phyloP scores from a whole-genome alignment of 2,329 filamentous ascomycete genomes.

The Neurospora sp. region DNA sequence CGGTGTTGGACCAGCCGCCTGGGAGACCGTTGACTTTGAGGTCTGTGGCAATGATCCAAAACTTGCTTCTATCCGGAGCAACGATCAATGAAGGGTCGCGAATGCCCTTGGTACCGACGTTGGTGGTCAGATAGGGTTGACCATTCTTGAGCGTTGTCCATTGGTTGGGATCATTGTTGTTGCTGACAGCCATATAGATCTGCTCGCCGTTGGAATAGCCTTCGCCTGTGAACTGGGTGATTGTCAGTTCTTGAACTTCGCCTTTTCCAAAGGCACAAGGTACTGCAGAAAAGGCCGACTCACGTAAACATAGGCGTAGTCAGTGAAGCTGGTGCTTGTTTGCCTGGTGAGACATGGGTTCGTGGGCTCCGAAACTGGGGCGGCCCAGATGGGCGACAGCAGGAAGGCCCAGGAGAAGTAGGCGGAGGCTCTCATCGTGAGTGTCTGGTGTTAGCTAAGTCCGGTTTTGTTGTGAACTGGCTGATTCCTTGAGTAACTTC shows the following conservation, averaged over 20 bases:
- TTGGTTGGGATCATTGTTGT: slow-evolving; percentile 40
- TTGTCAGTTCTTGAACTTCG: not conserved
- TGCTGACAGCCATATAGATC: slow-evolving; percentile 40
- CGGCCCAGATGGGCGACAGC: not conserved
- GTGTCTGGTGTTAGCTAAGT: not conserved
- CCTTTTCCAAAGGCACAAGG: not conserved
- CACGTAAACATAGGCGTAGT: slow-evolving; percentile 4
- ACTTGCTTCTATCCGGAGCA: slow-evolving; percentile 38
- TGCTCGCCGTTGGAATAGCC: slow-evolving; percentile 31
- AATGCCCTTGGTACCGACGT: slow-evolving; percentile 36
- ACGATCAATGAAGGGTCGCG: slow-evolving; percentile 44
- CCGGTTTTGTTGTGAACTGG: not conserved
- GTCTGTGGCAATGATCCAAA: slow-evolving; percentile 38
- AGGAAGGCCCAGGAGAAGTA: not conserved
- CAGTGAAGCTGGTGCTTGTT: slow-evolving; percentile 1
- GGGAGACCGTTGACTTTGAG: slow-evolving; percentile 34
- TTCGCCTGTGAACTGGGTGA: slow-evolving; percentile 6
- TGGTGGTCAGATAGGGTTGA: slow-evolving; percentile 35
- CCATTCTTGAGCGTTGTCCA: slow-evolving; percentile 39
- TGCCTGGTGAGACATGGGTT: not conserved
- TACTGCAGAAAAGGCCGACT: not conserved
- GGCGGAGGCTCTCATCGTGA: not conserved
- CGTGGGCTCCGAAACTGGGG: not conserved
- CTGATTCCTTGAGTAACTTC: not conserved
- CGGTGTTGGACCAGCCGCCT: slow-evolving; percentile 35